Evolutionary conservation across 75 land plant species (phyloP).

Genomic region (Isoetes taiwanensis): DNA sequence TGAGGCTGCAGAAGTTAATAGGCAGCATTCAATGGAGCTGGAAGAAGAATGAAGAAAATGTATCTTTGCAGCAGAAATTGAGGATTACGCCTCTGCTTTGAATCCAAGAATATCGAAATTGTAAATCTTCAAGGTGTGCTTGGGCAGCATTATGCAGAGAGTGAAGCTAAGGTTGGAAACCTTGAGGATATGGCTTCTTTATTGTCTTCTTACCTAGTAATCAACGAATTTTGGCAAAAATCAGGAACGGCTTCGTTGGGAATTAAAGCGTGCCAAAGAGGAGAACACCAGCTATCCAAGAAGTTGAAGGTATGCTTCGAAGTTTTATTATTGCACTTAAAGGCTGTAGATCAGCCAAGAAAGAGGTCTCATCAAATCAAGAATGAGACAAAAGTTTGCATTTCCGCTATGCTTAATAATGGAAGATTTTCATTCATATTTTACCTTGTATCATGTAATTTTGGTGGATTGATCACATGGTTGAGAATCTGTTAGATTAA

Average conservation of each 20-base stretch:
- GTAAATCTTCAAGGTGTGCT: conserved; percentile 90
- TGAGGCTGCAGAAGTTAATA: conserved; percentile 59
- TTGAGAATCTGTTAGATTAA: no score
- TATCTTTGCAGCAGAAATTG: conserved; percentile 42
- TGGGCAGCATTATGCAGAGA: conserved; percentile 97
- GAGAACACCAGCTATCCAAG: conserved; percentile 45
- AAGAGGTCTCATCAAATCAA: no score
- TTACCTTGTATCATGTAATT: no score
- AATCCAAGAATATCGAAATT: conserved; percentile 71
- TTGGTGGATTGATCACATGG: no score
- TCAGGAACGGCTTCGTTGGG: conserved; percentile 69
- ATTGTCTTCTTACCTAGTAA: no score
- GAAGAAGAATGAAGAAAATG: conserved; percentile 44
- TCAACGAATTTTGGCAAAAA: no score
- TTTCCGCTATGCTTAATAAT: no score
- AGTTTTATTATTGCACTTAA: not conserved
- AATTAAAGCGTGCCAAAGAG: conserved; percentile 53
- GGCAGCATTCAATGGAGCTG: conserved; percentile 32
- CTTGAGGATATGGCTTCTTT: no score
- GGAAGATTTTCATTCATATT: no score
- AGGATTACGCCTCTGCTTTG: conserved; percentile 46
- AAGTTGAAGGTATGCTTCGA: conserved; percentile 39
- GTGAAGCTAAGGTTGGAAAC: conserved; percentile 99
- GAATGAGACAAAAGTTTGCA: no score
- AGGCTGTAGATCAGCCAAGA: no score